Conservation (phyloP, 495 filamentous ascomycete species). For the Hypoxylon fuscum region DNA sequence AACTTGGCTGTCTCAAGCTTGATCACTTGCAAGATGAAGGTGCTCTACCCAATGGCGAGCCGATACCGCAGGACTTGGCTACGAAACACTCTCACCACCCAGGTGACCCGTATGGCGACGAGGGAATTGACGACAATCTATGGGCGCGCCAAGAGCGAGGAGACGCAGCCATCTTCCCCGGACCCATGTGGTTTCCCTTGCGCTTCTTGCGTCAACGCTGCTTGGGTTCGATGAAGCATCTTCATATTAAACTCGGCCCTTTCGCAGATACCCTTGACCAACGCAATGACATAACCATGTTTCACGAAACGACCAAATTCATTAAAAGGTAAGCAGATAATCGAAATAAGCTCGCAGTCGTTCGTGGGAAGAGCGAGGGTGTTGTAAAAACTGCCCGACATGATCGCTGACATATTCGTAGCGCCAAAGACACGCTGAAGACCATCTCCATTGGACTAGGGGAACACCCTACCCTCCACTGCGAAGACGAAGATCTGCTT, state of each 20-base stretch:
- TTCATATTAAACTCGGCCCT: not conserved
- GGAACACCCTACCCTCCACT: no score
- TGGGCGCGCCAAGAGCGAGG: not conserved
- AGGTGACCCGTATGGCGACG: not conserved
- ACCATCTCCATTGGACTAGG: no score
- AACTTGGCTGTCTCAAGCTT: constrained; percentile 1
- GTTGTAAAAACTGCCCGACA: not conserved
- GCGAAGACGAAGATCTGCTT: not conserved
- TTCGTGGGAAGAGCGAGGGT: not conserved
- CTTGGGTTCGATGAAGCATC: not conserved
- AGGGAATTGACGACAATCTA: not conserved
- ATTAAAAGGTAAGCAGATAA: not conserved
- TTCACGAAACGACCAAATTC: not conserved
- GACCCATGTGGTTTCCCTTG: not conserved
- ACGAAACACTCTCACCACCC: not conserved
- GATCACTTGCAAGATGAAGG: constrained; percentile 2
- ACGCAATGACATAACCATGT: not conserved
- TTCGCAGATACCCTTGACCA: not conserved
- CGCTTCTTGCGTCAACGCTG: not conserved
- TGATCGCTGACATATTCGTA: not conserved
- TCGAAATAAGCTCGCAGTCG: not conserved
- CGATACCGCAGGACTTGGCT: not conserved
- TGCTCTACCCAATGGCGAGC: constrained; percentile 27
- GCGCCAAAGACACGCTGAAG: no score
- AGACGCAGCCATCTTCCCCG: not conserved